A percentile compares a stretch with the other conserved stretches of the same genome.
Conservation (phyloP, 2,329 filamentous ascomycete species). For the Venturia effusa region DNA sequence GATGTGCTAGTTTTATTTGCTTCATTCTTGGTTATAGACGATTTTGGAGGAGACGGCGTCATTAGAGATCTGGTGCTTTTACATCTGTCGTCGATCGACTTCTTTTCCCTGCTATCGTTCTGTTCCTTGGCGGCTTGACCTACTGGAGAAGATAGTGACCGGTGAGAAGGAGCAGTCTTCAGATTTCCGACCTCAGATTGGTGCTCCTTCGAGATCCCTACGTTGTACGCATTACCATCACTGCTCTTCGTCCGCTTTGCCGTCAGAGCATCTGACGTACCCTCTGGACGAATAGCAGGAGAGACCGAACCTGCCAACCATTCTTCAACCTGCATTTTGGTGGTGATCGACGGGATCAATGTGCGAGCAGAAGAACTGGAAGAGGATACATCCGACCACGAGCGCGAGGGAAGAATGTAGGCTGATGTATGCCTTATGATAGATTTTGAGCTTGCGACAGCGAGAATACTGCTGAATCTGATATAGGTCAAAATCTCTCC, state of each 20-base stretch:
- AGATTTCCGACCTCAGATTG: background rate
- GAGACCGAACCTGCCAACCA: background rate
- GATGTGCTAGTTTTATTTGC: too few relatives aligned
- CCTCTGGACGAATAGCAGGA: background rate
- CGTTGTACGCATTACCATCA: background rate
- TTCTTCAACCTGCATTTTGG: background rate
- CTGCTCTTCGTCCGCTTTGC: background rate
- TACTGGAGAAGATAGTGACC: background rate
- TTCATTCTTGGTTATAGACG: too few relatives aligned
- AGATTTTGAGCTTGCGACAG: background rate
- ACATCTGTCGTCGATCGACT: too few relatives aligned
- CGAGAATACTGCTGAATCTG: background rate
- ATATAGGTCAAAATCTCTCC: background rate
- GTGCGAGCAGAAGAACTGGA: background rate
- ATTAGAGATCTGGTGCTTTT: too few relatives aligned
- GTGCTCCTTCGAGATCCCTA: background rate
- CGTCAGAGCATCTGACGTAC: background rate
- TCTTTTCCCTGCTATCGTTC: too few relatives aligned
- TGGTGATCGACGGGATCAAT: background rate
- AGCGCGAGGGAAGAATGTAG: background rate
- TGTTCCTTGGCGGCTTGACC: background rate
- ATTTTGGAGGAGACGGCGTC: too few relatives aligned
- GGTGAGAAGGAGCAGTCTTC: background rate
- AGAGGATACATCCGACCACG: background rate
- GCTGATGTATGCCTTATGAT: background rate